These are phyloP conservation scores for Coelastrella sp. DNA, from an alignment of 139 green algal species.

Conservation along the genomic window DNA sequence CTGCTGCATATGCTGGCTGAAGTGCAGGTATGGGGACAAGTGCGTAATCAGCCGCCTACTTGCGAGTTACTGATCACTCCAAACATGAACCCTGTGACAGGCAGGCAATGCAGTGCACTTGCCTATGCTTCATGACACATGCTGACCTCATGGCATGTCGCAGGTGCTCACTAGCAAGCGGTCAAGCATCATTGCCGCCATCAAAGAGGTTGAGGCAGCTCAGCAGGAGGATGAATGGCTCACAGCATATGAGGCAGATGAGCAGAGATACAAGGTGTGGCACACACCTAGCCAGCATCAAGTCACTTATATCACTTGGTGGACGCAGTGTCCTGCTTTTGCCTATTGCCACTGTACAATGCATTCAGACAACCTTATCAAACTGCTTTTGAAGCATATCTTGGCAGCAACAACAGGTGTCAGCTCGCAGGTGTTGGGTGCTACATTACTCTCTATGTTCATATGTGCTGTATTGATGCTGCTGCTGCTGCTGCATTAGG, in stretches of 20 bases:
- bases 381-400: no score
- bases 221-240: constrained; percentile 63
- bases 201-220: constrained; percentile 58
- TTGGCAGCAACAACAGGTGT: no score
- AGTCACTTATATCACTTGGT: not conserved
- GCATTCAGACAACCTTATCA: no score
- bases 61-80: no score
- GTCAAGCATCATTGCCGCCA: constrained; percentile 46
- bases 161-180: constrained; percentile 54
- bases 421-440: no score
- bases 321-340: no score
- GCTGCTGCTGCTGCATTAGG: constrained; percentile 48
- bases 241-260: constrained; percentile 61
- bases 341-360: no score
- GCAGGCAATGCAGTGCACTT: not conserved
- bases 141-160: not conserved
- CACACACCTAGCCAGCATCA: not conserved
- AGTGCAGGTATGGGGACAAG: constrained; percentile 34
- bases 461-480: not conserved
- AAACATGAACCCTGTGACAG: not conserved
- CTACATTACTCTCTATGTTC: not conserved
- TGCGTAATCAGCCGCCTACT: no score
- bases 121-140: no score
- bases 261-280: constrained; percentile 70
- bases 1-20: constrained; percentile 65